These are phyloP conservation scores for Pseudocercospora crystallina DNA, from an alignment of 2,329 filamentous ascomycete species.

Conservation along the genomic window DNA sequence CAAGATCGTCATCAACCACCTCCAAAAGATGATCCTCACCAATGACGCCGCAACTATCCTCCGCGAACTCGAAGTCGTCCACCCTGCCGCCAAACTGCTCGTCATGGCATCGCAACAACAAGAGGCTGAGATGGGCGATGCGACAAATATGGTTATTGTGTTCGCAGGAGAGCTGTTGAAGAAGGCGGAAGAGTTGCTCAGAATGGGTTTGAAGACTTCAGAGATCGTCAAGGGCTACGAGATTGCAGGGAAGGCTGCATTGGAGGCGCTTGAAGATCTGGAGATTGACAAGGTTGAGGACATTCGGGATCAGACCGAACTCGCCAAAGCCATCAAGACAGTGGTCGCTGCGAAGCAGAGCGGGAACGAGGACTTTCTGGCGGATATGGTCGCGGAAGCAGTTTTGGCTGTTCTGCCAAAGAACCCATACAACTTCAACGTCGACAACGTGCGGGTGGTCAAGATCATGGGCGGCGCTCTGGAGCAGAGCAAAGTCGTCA, in stretches of 20 bases:
- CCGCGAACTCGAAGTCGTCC: slow-evolving; percentile 94
- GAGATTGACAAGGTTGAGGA: slow-evolving; percentile 88
- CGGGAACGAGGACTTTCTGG: slow-evolving; percentile 85
- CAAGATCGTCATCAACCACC: slow-evolving; percentile 99
- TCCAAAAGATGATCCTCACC: slow-evolving; percentile 99
- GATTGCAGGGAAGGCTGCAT: slow-evolving; percentile 84
- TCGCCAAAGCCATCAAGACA: slow-evolving; percentile 92
- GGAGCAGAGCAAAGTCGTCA: slow-evolving; percentile 90
- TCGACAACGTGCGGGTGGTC: slow-evolving; percentile 97
- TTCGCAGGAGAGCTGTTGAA: slow-evolving; percentile 91
- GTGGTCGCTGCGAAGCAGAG: slow-evolving; percentile 97
- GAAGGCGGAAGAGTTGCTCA: slow-evolving; percentile 94
- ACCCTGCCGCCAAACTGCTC: slow-evolving; percentile 93
- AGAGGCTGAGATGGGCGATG: slow-evolving; percentile 98
- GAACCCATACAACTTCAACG: slow-evolving; percentile 94
- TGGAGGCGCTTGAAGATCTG: slow-evolving; percentile 77
- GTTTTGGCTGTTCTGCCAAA: slow-evolving; percentile 88
- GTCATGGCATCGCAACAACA: slow-evolving; percentile 99
- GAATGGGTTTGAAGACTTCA: slow-evolving; percentile 97
- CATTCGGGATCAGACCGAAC: slow-evolving; percentile 74
- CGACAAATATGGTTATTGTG: slow-evolving; percentile 94
- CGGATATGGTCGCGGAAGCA: slow-evolving; percentile 80
- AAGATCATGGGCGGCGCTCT: slow-evolving; percentile 99
- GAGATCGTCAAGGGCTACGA: slow-evolving; percentile 97
- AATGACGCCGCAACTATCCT: slow-evolving; percentile 97